phyloP scores from a whole-genome alignment of 106 monocot genomes.

The Dendrobium chrysotoxum region DNA sequence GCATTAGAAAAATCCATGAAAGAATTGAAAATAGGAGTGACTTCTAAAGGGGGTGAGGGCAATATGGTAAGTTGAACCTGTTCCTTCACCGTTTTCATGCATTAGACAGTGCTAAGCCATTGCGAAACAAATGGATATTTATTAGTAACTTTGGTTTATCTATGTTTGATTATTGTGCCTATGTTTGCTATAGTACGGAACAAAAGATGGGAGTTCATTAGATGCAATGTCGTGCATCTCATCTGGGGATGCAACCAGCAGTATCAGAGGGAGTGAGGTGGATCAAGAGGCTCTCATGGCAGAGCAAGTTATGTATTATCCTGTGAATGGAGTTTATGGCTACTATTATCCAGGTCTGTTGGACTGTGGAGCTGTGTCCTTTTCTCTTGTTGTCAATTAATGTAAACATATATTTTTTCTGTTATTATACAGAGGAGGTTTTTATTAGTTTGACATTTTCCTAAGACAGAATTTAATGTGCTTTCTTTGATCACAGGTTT shows the following conservation, averaged over 20 bases:
- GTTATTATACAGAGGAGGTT: too few relatives aligned
- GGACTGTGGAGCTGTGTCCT: not conserved
- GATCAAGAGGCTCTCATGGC: constrained; percentile 40
- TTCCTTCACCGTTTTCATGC: not conserved
- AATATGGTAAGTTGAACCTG: constrained; percentile 23
- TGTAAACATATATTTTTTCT: too few relatives aligned
- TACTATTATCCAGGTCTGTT: constrained; percentile 77
- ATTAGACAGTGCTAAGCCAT: not conserved
- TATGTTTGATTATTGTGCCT: too few relatives aligned
- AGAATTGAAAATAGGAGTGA: constrained; percentile 33
- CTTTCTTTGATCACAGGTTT: constrained; percentile 17
- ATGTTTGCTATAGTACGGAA: constrained; percentile 15
- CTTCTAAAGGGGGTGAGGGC: constrained; percentile 10
- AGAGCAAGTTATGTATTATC: constrained; percentile 45
- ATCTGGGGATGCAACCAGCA: constrained; percentile 43
- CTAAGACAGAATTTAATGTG: too few relatives aligned
- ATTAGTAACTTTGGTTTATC: not conserved
- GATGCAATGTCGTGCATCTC: constrained; percentile 76
- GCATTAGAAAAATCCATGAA: constrained; percentile 29
- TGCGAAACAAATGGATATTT: not conserved
- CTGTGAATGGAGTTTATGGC: constrained; percentile 27
- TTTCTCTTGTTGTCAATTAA: not conserved
- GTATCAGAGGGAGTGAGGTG: constrained; percentile 50
- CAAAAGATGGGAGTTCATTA: constrained; percentile 45
- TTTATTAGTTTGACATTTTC: too few relatives aligned